Conservation (phyloP, 768 basidiomycete species). For the Mycena capillaripes region DNA sequence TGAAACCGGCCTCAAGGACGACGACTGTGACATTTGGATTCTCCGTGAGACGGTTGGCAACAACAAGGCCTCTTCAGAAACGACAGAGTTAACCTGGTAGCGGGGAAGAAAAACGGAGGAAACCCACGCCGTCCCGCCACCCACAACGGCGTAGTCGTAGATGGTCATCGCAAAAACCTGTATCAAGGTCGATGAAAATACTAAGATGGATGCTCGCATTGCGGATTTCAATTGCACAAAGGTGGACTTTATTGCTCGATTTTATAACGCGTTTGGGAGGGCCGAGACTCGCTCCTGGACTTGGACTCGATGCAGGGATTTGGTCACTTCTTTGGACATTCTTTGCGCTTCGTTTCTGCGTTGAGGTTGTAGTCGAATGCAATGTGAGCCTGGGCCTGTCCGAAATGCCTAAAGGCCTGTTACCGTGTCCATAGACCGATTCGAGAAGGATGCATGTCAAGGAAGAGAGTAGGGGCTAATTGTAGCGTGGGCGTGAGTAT, state of each 20-base stretch:
- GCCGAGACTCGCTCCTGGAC: no score
- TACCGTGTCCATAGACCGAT: no score
- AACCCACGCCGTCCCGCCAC: conserved; percentile 50
- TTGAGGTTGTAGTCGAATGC: no score
- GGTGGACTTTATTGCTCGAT: not conserved
- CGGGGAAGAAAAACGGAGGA: not conserved
- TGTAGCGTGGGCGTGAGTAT: no score
- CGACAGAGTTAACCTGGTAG: not conserved
- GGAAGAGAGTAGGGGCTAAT: no score
- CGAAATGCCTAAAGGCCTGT: no score
- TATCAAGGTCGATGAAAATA: not conserved
- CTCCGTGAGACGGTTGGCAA: conserved; percentile 53
- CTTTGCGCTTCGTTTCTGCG: no score
- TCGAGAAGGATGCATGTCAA: no score
- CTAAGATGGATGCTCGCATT: not conserved
- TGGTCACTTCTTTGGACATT: no score
- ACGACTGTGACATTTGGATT: conserved; percentile 44
- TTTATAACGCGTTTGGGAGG: no score
- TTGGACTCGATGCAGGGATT: no score
- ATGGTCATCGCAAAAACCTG: not conserved
- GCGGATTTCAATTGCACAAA: not conserved
- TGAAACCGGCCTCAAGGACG: conserved; percentile 56
- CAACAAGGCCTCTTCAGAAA: conserved; percentile 45
- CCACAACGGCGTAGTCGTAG: conserved; percentile 50
- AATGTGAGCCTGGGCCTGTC: no score